Conservation (phyloP, 441 rosid genomes). For the Syzygium malaccense region DNA sequence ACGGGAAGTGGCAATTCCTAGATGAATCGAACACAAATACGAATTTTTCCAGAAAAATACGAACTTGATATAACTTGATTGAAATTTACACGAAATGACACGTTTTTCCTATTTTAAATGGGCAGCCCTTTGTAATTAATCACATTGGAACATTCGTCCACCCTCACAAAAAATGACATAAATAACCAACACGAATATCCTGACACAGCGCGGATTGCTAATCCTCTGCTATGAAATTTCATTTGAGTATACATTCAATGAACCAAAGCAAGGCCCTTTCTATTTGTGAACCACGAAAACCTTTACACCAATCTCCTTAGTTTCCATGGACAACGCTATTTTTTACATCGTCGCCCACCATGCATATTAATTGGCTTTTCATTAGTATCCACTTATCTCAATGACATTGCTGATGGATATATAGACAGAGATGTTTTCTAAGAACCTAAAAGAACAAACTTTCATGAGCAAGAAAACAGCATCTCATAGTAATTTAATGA, state of each 20-base stretch:
- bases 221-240: background rate
- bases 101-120: background rate
- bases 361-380: background rate
- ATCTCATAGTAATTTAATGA: background rate
- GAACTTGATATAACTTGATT: background rate
- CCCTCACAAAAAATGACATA: background rate
- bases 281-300: too few relatives aligned
- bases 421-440: background rate
- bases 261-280: too few relatives aligned
- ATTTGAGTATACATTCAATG: background rate
- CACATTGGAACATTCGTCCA: background rate
- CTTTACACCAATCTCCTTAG: too few relatives aligned
- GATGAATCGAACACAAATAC: background rate
- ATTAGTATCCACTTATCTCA: background rate
- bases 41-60: background rate
- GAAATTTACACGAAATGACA: rapidly evolving
- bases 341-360: too few relatives aligned
- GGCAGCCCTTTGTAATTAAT: background rate
- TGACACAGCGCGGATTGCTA: background rate
- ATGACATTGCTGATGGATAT: background rate
- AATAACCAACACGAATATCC: background rate
- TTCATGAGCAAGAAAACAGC: background rate
- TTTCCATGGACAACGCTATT: background rate
- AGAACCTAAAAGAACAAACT: background rate
- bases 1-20: background rate